Conservation (phyloP, 257 asterid genomes). For the Salvia hispanica region DNA sequence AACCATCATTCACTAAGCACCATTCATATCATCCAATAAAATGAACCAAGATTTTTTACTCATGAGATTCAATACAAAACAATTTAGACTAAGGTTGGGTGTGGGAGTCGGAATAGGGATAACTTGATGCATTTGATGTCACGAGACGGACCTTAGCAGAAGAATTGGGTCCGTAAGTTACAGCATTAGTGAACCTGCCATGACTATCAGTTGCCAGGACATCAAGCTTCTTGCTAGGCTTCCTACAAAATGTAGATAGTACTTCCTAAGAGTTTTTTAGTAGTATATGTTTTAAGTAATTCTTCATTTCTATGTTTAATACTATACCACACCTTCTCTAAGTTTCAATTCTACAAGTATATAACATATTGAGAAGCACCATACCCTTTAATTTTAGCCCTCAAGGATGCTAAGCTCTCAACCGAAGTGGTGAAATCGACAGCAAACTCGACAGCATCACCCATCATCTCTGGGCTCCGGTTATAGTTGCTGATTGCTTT, state of each 20-base stretch:
- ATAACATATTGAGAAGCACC: slow-evolving; percentile 20
- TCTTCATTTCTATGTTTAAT: background rate
- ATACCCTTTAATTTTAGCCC: slow-evolving; percentile 62
- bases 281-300: background rate
- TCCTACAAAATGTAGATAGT: slow-evolving; percentile 39
- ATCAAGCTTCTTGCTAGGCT: slow-evolving; percentile 42
- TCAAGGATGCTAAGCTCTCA: slow-evolving; percentile 65
- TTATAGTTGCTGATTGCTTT: slow-evolving; percentile 63
- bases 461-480: slow-evolving; percentile 77
- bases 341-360: background rate
- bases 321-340: slow-evolving; percentile 3
- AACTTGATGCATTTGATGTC: background rate
- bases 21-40: background rate
- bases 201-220: slow-evolving; percentile 37
- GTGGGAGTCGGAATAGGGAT: too few species aligned
- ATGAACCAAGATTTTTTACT: too few species aligned
- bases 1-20: background rate
- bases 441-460: slow-evolving; percentile 68
- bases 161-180: slow-evolving; percentile 35
- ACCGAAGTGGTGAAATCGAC: slow-evolving; percentile 76
- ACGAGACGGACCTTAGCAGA: slow-evolving; percentile 38
- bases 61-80: too few species aligned
- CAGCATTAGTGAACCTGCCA: slow-evolving; percentile 35
- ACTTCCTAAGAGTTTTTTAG: slow-evolving; percentile 20
- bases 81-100: too few species aligned